Base-by-base conservation (phyloP, 23 red algal genomes). In the Porphyridium purpureum region DNA sequence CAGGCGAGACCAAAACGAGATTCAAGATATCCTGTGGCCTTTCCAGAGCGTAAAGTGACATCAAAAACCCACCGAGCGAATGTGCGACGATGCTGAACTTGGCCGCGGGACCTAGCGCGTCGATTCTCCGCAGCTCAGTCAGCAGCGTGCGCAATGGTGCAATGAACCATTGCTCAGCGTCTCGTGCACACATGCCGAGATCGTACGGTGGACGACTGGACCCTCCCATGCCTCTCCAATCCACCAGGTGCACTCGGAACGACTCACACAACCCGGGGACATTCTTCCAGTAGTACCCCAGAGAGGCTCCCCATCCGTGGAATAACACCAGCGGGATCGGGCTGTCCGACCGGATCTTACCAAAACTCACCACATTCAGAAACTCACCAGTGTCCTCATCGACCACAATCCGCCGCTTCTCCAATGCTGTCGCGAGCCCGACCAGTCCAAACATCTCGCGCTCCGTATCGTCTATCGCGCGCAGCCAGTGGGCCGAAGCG, bases 31-130 rank as follows among this genome's bases (percentile, higher is more conserved):
- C 23, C 7, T 69, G 15, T 1, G 72, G 72, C 25, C 64, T 27
- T 4, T 46, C 32, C 17, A 53, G 17, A 0, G 88, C 71, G 40
- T 74, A 80, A 17, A 72, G 70, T 26, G 75, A 48, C 1, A 72
- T 67, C 0, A 94, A 29, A 50, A 81, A 84, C 35, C 77, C 88
- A 49, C 88, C 88, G 20, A 85, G 53, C 0, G 78, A 84, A 52
- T 94, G 88, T 4, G 70, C 88, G 1, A 54, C 27, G 4, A 94
- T 49, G 27, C 61, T 61, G 32, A 60, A 60, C 52, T 57, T 30
- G 0, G 33, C 3, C 11, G 40, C 54, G 6, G 36, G 59, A 44
- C 38, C 38, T 11, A 44, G 38, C 17, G 11, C 38, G 11, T 11
- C 11, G 17, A 17, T 11, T 17, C 17, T 21, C 42, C 27, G 24